Conservation (phyloP, 2,329 filamentous ascomycete genomes). For the Cytospora chrysosperma region DNA sequence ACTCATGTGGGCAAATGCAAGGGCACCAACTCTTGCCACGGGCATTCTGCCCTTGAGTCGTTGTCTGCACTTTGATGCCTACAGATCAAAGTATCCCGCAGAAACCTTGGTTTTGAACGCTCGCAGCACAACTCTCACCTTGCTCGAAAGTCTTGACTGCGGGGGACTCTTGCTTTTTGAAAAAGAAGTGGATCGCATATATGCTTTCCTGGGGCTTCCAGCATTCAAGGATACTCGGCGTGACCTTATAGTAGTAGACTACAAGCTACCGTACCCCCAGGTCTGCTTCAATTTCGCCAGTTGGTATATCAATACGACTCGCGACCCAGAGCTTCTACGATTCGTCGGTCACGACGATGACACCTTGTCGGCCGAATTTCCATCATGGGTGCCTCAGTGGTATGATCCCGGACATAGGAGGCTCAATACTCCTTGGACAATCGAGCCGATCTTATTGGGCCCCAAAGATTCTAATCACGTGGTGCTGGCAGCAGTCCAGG, state of each 20-base stretch:
- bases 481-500: not conserved
- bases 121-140: not conserved
- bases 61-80: not conserved
- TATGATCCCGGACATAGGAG: not conserved
- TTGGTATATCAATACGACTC: not conserved
- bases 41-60: not conserved
- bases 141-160: not conserved
- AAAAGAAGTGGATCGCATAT: not conserved
- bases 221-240: not conserved
- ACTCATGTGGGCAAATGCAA: accelerated
- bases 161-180: not conserved
- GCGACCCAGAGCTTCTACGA: not conserved
- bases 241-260: not conserved
- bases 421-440: too few species aligned
- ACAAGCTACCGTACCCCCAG: not conserved
- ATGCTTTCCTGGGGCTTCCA: not conserved
- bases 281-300: not conserved
- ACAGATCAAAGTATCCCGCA: not conserved
- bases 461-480: not conserved
- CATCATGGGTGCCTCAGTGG: slow-evolving; percentile 4
- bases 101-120: not conserved
- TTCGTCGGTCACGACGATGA: not conserved
- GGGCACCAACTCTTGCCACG: too few species aligned
- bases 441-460: not conserved
- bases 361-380: not conserved